Conservation (phyloP, 139 green algal species). For the Pleodorina starrii region DNA sequence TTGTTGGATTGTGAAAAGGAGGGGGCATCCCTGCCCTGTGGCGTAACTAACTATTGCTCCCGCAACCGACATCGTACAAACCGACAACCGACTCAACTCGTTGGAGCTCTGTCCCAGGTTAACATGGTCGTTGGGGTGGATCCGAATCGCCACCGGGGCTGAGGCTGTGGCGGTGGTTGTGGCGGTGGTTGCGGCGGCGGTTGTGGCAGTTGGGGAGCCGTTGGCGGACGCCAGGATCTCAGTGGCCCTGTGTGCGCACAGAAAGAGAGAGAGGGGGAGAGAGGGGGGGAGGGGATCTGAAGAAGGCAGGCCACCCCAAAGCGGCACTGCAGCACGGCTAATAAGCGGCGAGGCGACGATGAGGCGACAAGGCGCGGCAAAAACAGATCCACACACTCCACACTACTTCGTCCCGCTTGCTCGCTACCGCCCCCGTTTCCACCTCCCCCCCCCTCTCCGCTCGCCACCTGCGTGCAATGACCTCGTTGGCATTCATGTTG, state of each 20-base stretch:
- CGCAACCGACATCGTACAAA: too few relatives aligned
- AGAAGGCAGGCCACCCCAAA: background rate
- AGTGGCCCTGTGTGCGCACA: conserved; percentile 72
- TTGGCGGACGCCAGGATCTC: conserved; percentile 81
- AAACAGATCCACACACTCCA: too few relatives aligned
- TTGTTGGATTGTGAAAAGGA: too few relatives aligned
- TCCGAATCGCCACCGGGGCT: conserved; percentile 1
- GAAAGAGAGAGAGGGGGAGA: background rate
- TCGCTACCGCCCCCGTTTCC: background rate
- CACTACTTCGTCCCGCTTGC: too few relatives aligned
- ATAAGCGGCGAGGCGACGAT: too few relatives aligned
- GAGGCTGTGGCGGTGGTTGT: background rate
- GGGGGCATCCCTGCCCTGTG: too few relatives aligned
- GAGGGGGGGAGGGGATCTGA: background rate
- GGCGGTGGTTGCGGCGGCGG: too few relatives aligned
- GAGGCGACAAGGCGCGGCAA: too few relatives aligned
- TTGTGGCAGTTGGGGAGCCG: background rate
- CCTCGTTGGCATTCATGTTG: conserved; percentile 99
- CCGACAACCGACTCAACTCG: too few relatives aligned
- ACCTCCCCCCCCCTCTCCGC: background rate
- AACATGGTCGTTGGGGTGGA: conserved; percentile 98
- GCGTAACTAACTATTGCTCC: too few relatives aligned
- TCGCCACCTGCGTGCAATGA: conserved; percentile 85
- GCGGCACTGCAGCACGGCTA: too few relatives aligned
- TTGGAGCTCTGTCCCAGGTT: conserved; percentile 97